Base-by-base conservation (phyloP, 2,329 filamentous ascomycete genomes). In the Pseudogymnoascus sp. region DNA sequence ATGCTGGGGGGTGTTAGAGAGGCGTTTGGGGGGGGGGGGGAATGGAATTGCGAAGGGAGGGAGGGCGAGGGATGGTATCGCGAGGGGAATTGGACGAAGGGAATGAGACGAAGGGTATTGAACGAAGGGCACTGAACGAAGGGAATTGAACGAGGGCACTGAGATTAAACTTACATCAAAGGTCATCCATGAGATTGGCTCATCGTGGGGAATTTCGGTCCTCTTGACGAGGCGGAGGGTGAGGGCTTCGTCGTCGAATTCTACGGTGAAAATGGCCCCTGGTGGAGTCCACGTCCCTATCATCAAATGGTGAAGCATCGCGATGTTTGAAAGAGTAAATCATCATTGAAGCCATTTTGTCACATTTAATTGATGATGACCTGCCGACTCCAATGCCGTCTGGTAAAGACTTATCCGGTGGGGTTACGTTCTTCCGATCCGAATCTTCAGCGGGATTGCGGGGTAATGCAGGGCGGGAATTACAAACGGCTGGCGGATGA, bases 171-270 rank as follows among this genome's bases (percentile, higher is more conserved):
- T 77, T 79, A 91, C 90, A 74, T 91, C 88, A 71, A 96, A 93
- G 14, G 90, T 88, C 89, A 96, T 93, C 91, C 91, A 96, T 64
- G 91, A 96, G 68, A 96, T 95, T 6, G 91, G 90, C 76, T 96
- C 90, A 67, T 93, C 89, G 61, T 89, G 77, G 4, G 90, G 88
- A 63, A 96, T 95, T 63, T 87, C 85, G 1, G 90, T 95, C 69
- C 88, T 86, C 78, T 93, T 92, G 71, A 96, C 78, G 71, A 95
- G 76, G 68, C 88, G 83, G 65, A 96, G 77, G 5, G 87, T 88
- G 67, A 92, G 78, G 40, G 84, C 85, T 75, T 93, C 89, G 69
- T 93, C 90, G 77, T 96, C 90, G 73, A 96, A 96, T 65, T 88
- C 85, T 64, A 96, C 88, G 0, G 91, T 96, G 76, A 95, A 95